Conservation (phyloP, 495 filamentous ascomycete species). For the Elasticomyces elasticus region DNA sequence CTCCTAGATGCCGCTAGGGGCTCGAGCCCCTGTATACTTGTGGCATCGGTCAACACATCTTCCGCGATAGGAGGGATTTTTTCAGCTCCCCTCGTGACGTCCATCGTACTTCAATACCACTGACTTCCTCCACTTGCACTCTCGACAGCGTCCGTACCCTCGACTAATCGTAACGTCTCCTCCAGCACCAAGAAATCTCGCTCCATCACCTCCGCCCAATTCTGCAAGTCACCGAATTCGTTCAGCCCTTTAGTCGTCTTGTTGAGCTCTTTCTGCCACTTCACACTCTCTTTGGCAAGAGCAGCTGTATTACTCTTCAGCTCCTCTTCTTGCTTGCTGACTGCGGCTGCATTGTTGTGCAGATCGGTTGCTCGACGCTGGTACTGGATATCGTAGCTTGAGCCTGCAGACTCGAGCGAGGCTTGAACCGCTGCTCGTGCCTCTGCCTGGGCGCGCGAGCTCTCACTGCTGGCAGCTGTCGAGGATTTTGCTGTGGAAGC, state of each 20-base stretch:
- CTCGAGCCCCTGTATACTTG: neutral
- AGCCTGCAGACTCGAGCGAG: conserved; percentile 64
- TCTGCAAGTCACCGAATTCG: conserved; percentile 92
- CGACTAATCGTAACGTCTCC: conserved; percentile 66
- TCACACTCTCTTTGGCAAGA: conserved; percentile 62
- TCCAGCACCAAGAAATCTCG: conserved; percentile 78
- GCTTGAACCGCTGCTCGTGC: conserved; percentile 67
- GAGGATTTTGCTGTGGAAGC: conserved; percentile 17
- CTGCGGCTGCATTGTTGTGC: conserved; percentile 57
- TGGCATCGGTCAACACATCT: neutral
- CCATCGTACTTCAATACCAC: conserved; percentile 8
- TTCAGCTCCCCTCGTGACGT: neutral
- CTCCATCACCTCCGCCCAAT: conserved; percentile 96
- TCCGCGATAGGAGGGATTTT: neutral
- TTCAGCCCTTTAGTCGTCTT: conserved; percentile 65
- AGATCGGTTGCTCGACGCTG: conserved; percentile 64
- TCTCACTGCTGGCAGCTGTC: conserved; percentile 6
- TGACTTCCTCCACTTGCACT: conserved; percentile 21
- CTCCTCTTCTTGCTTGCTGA: conserved; percentile 64
- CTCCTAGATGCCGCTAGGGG: neutral
- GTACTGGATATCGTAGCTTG: conserved; percentile 55
- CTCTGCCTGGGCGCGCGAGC: conserved; percentile 37
- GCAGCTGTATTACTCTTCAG: conserved; percentile 52
- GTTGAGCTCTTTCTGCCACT: conserved; percentile 57
- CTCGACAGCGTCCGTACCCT: conserved; percentile 31